Evolutionary conservation across 1,139 yeast species (phyloP).

Genomic region (Citeromyces siamensis): DNA sequence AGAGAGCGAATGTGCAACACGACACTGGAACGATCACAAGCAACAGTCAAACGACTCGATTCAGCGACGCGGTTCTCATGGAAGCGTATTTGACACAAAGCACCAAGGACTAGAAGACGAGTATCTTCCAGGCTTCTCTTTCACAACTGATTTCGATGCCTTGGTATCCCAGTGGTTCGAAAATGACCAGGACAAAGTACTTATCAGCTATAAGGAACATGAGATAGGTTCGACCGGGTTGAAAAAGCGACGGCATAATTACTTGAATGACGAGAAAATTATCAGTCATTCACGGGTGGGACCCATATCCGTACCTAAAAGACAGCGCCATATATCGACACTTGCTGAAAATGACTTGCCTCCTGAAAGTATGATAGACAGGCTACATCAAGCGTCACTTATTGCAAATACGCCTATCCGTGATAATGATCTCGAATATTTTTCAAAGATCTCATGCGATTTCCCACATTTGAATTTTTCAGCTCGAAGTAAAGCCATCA

Average conservation of each 20-base stretch:
- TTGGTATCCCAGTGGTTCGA: constrained; percentile 19
- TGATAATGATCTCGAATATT: constrained; percentile 11
- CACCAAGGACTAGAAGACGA: constrained; percentile 49
- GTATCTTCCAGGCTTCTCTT: constrained; percentile 55
- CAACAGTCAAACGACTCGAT: no score
- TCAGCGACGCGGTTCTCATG: no score
- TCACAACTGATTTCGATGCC: constrained; percentile 22
- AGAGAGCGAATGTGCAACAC: no score
- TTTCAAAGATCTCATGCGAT: constrained; percentile 32
- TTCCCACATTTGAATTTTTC: constrained; percentile 58
- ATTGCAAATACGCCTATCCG: constrained; percentile 12
- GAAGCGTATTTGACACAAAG: no score
- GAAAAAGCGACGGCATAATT: constrained; percentile 3
- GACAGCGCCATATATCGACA: not conserved
- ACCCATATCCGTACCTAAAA: constrained; percentile 27
- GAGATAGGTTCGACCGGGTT: not conserved
- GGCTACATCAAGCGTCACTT: constrained; percentile 2
- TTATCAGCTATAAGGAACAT: not conserved
- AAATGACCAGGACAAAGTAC: constrained; percentile 14
- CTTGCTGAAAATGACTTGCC: not conserved
- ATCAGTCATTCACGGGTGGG: constrained; percentile 31
- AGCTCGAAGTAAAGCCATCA: constrained; percentile 46
- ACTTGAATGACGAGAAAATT: constrained; percentile 1
- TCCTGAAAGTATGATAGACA: not conserved
- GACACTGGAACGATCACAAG: no score